Evolutionary conservation across 2,329 filamentous ascomycete species (phyloP), one percentile per base, ranked within the genome.

Genomic region (Claviceps sp.): DNA sequence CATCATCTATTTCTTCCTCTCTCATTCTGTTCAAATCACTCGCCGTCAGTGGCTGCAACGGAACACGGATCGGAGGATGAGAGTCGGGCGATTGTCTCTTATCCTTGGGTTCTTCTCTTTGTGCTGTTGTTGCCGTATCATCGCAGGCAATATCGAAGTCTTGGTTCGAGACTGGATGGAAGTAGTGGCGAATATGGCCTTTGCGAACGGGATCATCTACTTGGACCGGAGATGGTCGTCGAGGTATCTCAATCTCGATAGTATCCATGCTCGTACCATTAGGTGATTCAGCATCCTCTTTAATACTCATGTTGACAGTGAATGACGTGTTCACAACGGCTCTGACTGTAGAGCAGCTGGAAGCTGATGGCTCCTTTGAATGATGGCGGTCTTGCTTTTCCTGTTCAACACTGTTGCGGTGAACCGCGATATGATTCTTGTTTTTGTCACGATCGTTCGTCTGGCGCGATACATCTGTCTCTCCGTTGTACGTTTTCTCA

Each of bases 81-180:
- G 38, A 16, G 1, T 39, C 17, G 7, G 11, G 17, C 8, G 40
- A n/a, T 23, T 40, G 23, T 2, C 9, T 11, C n/a, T 23, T 17
- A 5, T n/a, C 37, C 8, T 17, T 5, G 5, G 37, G 13, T 40
- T 37, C 39, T n/a, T 17, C 3, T 2, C n/a, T 6, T 13, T 37
- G 36, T 26, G 14, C 36, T 0, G 13, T 17, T n/a, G 60, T 67
- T 42, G 64, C 64, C 16, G 66, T 67, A 38, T 65, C 58, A 55
- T 69, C 66, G 26, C 55, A 61, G 48, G 63, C 63, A 56, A 69
- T 69, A 17, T 64, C 54, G 43, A 69, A 65, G 17, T 60, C 57
- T 16, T 58, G 46, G 14, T 56, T 52, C 13, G 51, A 50, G 16
- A 50, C 56, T 7, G 60, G 55, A 26, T 54, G 59, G 39, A 69